These are phyloP conservation scores for Xerocomus brunneocitrinus DNA, from an alignment of 768 basidiomycete genomes.

Conservation along the genomic window DNA sequence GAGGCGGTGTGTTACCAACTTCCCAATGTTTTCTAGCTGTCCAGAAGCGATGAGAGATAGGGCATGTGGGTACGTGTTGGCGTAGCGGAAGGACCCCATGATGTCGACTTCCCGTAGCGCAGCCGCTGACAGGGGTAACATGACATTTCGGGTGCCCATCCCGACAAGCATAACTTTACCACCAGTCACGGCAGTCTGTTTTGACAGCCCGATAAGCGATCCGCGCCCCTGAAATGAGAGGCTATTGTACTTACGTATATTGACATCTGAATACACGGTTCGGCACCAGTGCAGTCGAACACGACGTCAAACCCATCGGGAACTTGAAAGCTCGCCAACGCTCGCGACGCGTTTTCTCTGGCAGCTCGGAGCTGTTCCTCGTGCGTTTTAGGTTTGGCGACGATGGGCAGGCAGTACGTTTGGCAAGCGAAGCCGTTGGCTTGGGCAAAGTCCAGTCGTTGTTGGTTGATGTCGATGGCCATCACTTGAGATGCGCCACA, in stretches of 20 bases:
- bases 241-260: slow-evolving; percentile 62
- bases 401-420: slow-evolving; percentile 58
- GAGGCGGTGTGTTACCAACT: slow-evolving; percentile 79
- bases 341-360: slow-evolving; percentile 50
- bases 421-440: slow-evolving; percentile 71
- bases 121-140: slow-evolving; percentile 79
- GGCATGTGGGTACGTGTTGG: slow-evolving; percentile 87
- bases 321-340: slow-evolving; percentile 52
- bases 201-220: slow-evolving; percentile 11
- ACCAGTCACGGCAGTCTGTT: slow-evolving; percentile 74
- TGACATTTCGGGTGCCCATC: slow-evolving; percentile 85
- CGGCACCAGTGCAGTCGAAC: slow-evolving; percentile 94
- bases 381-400: slow-evolving; percentile 45
- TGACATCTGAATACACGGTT: slow-evolving; percentile 87
- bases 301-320: slow-evolving; percentile 87
- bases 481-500: slow-evolving; percentile 68
- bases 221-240: slow-evolving; percentile 8
- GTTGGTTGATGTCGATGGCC: slow-evolving; percentile 81
- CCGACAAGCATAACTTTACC: slow-evolving; percentile 93
- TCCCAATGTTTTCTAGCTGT: slow-evolving; percentile 56
- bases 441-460: slow-evolving; percentile 75
- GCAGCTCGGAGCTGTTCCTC: slow-evolving; percentile 58
- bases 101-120: slow-evolving; percentile 90
- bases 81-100: slow-evolving; percentile 87
- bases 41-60: slow-evolving; percentile 67